Percentiles rank a stretch among this genome's conserved stretches.
These are phyloP conservation scores for Ogataea pignaliae DNA, from an alignment of 805 yeast species.

Conservation along the genomic window DNA sequence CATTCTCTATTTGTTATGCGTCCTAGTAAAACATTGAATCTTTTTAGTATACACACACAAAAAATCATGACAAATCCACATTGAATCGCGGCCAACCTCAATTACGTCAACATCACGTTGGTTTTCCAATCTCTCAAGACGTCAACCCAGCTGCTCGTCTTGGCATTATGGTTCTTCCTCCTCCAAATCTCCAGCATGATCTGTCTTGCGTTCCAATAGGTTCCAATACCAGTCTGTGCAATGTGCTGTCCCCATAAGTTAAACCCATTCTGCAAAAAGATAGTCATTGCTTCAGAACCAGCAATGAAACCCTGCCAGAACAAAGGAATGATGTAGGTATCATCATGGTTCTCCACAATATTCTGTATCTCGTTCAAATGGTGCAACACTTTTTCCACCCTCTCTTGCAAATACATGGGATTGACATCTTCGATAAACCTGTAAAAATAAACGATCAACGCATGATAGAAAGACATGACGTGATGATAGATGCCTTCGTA, in stretches of 20 bases:
- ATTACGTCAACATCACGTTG: constrained; percentile 65
- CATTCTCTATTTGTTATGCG: too few species aligned
- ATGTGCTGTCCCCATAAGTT: constrained; percentile 70
- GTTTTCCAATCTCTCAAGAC: constrained; percentile 82
- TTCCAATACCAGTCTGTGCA: constrained; percentile 59
- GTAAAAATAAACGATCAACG: constrained; percentile 65
- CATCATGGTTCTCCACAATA: constrained; percentile 48
- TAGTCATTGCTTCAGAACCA: constrained; percentile 70
- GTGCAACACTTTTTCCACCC: constrained; percentile 55
- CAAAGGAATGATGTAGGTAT: constrained; percentile 61
- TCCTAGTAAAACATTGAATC: not conserved
- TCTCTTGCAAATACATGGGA: constrained; percentile 55
- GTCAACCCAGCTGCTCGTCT: constrained; percentile 69
- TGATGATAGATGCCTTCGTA: constrained; percentile 78
- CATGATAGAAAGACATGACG: constrained; percentile 72
- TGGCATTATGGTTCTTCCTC: constrained; percentile 55
- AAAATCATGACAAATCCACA: not conserved
- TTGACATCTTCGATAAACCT: constrained; percentile 54
- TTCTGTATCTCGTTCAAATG: constrained; percentile 61
- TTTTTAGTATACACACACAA: not conserved
- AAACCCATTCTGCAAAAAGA: constrained; percentile 57
- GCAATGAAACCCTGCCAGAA: constrained; percentile 90
- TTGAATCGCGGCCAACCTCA: not conserved
- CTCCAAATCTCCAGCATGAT: constrained; percentile 86
- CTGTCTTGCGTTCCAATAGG: constrained; percentile 83